A percentile compares a stretch with the other conserved stretches of the same genome.
These are phyloP conservation scores for Rubia yunnanensis DNA, from an alignment of 257 asterid genomes.

Conservation along the genomic window DNA sequence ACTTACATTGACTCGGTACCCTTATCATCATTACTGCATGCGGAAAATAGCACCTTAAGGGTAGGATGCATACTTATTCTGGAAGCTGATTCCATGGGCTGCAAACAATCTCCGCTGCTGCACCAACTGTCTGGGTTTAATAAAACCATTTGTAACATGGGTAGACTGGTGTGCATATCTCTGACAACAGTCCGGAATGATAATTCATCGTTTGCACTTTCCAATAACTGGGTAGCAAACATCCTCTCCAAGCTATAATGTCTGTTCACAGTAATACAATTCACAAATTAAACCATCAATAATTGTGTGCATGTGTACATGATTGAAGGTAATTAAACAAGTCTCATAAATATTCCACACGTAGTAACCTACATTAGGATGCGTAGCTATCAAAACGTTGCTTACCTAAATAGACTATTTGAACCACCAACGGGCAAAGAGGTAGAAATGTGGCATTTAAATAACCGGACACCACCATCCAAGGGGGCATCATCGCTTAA, in stretches of 20 bases:
- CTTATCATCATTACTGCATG: constrained; percentile 24
- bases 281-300: constrained; percentile 6
- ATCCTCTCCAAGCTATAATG: constrained; percentile 60
- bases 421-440: constrained; percentile 37
- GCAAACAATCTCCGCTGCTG: constrained; percentile 41
- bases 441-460: constrained; percentile 66
- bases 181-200: constrained; percentile 73
- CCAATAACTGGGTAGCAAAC: constrained; percentile 65
- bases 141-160: constrained; percentile 58
- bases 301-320: background rate
- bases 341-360: background rate
- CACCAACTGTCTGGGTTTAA: constrained; percentile 82
- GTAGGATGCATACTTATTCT: constrained; percentile 50
- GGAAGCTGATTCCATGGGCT: constrained; percentile 32
- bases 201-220: constrained; percentile 79
- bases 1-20: constrained; percentile 51
- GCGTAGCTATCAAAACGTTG: background rate
- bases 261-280: constrained; percentile 31
- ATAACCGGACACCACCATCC: constrained; percentile 78
- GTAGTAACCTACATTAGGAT: background rate
- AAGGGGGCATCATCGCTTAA: constrained; percentile 41
- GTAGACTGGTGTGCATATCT: constrained; percentile 53
- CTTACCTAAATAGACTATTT: constrained; percentile 56
- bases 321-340: background rate
- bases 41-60: constrained; percentile 59